Conservation (phyloP, 441 rosid genomes). For the Eruca vesicaria region DNA sequence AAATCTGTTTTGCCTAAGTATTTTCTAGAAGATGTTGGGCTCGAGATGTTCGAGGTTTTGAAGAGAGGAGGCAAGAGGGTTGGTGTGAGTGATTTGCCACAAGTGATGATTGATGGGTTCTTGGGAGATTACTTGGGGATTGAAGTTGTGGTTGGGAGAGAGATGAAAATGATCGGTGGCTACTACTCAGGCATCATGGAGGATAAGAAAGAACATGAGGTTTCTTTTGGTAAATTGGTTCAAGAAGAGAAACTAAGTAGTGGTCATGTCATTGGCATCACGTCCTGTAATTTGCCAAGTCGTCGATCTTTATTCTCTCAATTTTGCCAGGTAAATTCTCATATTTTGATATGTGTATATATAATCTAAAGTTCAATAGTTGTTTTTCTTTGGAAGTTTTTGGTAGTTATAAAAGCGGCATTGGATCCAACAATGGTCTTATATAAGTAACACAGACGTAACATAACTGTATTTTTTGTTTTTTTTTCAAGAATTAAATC, state of each 20-base stretch:
- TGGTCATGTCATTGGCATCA: constrained; percentile 36
- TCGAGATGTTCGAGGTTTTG: constrained; percentile 46
- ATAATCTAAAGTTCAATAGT: background rate
- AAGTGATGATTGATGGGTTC: constrained; percentile 60
- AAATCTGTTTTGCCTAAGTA: constrained; percentile 60
- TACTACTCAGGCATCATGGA: constrained; percentile 53
- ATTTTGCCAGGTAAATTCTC: constrained; percentile 44
- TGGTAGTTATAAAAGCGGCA: background rate
- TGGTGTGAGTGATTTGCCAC: constrained; percentile 59
- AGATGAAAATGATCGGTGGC: constrained; percentile 41
- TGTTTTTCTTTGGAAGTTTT: background rate
- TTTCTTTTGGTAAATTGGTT: constrained; percentile 3
- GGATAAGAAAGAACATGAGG: constrained; percentile 9
- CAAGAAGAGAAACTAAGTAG: constrained; percentile 15
- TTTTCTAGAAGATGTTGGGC: constrained; percentile 58
- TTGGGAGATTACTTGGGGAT: constrained; percentile 54
- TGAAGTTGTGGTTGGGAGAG: constrained; percentile 52
- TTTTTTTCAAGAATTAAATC: background rate
- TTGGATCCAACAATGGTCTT: constrained; percentile 1
- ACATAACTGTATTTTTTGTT: background rate
- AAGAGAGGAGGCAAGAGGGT: constrained; percentile 44
- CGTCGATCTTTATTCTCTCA: constrained; percentile 37
- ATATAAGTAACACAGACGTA: background rate
- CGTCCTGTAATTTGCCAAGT: constrained; percentile 28
- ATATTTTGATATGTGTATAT: background rate